Base-by-base conservation (phyloP, 441 rosid species). In the Euphorbia celastroides region DNA sequence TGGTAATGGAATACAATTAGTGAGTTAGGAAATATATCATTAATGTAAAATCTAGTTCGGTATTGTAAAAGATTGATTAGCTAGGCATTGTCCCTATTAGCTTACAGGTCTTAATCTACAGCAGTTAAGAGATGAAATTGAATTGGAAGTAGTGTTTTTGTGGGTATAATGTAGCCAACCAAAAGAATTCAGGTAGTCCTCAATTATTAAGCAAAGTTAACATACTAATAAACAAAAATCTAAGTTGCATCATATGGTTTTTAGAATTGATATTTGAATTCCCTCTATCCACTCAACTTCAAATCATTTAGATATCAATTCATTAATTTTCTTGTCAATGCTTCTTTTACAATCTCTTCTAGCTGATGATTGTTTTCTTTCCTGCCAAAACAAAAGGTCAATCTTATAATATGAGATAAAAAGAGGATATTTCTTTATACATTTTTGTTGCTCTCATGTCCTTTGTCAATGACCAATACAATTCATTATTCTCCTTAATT, bases 21-120 rank as follows among this genome's bases (percentile, higher is more conserved):
- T 22, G 79, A 56, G 79, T 77, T 80, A 70, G 83, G 80, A 78
- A 64, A 0, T 66, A 72, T 62, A 14, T 54, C 22, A 22, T 52
- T 16, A 27, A 28, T 27, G 51, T 31, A 67, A 65, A 64, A 73
- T 77, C 77, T 41, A 23, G 73, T 60, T 65, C 72, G 30, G 78
- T 62, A n/a, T n/a, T 72, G 52, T 54, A 1, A 17, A 62, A 68
- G 74, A 71, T 75, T 26, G 57, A 41, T 58, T 61, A 19, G 69
- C 67, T 52, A 9, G 25, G 23, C 34, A 36, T 32, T 55, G 42
- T 69, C 60, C 7, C 44, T 9, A 36, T 55, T 34, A 22, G 72
- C 32, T 59, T 16, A 44, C 25, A 3, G 52, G 73, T 59, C 76
- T 13, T 64, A 38, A 67, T n/a, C n/a, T 64, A 76, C 28, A 20